Conservation (phyloP, 2,329 filamentous ascomycete species). For the Esteya vermicola region DNA sequence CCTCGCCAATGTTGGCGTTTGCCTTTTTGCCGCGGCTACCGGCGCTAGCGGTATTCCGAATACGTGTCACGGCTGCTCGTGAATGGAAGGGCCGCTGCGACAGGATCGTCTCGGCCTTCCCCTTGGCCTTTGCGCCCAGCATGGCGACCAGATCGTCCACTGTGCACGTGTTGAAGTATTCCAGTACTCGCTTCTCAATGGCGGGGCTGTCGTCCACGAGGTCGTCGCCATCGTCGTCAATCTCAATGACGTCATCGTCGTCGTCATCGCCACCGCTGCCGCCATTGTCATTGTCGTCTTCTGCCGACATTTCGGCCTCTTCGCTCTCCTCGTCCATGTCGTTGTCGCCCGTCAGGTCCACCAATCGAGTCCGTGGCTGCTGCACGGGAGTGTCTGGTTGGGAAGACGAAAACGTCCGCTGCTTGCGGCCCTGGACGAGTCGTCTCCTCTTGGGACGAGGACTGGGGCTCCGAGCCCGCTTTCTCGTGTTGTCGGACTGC, state of each 20-base stretch:
- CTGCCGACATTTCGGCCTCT: slow-evolving; percentile 20
- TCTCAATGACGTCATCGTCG: not conserved
- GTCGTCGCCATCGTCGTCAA: not conserved
- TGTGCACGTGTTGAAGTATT: slow-evolving; percentile 72
- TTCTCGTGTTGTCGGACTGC: slow-evolving; percentile 5
- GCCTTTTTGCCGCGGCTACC: slow-evolving; percentile 24
- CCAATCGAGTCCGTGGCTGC: slow-evolving; percentile 6
- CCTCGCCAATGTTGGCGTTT: slow-evolving; percentile 35
- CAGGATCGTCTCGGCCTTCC: slow-evolving; percentile 54
- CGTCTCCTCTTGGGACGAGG: slow-evolving; percentile 13
- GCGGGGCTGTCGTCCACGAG: not conserved
- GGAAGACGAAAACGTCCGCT: slow-evolving; percentile 5
- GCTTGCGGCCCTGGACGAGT: slow-evolving; percentile 14
- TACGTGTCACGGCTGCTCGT: slow-evolving; percentile 50
- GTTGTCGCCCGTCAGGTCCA: slow-evolving; percentile 8
- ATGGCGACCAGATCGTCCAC: slow-evolving; percentile 68
- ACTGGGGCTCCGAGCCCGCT: slow-evolving; percentile 4
- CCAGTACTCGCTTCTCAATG: slow-evolving; percentile 39
- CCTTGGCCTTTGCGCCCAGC: slow-evolving; percentile 52
- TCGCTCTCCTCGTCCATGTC: slow-evolving; percentile 27
- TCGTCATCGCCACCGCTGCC: slow-evolving; percentile 7
- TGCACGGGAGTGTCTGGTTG: slow-evolving; percentile 11
- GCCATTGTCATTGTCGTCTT: slow-evolving; percentile 14
- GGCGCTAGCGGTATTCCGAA: slow-evolving; percentile 35
- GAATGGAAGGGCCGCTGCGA: slow-evolving; percentile 59